A percentile compares a stretch with the other conserved stretches of the same genome.
phyloP scores from a whole-genome alignment of 805 yeast species.

The Deakozyma indianensis region DNA sequence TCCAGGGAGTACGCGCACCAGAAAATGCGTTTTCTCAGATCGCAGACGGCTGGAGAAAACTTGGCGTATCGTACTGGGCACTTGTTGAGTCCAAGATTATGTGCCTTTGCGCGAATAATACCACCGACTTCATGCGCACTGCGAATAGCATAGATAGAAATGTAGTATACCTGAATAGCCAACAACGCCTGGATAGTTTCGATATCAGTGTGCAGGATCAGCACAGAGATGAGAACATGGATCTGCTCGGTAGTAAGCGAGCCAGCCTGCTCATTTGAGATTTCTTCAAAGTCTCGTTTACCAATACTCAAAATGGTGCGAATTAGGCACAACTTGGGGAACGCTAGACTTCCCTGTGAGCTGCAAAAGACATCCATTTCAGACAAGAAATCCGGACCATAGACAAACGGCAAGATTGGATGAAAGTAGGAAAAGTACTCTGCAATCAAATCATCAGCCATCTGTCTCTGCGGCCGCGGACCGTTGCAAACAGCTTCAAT shows the following conservation, averaged over 20 bases:
- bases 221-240: not conserved
- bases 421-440: conserved; percentile 51
- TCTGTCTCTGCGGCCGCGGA: conserved; percentile 39
- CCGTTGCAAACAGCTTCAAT: not conserved
- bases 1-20: conserved; percentile 3
- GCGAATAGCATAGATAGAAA: conserved; percentile 1
- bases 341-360: not conserved
- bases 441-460: conserved; percentile 46
- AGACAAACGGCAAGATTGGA: conserved; percentile 52
- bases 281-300: not conserved
- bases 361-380: not conserved
- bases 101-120: conserved; percentile 1
- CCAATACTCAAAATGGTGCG: not conserved
- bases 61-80: conserved; percentile 1
- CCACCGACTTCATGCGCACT: conserved; percentile 2
- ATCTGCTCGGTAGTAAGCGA: not conserved
- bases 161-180: conserved; percentile 2
- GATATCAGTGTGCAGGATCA: not conserved
- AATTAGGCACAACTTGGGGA: conserved; percentile 1
- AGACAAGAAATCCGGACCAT: not conserved
- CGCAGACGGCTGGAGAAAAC: not conserved
- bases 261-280: not conserved
- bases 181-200: conserved; percentile 2
- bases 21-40: not conserved
- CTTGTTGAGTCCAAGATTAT: conserved; percentile 1